Evolutionary conservation across 345 rosid genomes (phyloP), one percentile per base, ranked within the genome.

Genomic region (Eucalyptus polybractea): DNA sequence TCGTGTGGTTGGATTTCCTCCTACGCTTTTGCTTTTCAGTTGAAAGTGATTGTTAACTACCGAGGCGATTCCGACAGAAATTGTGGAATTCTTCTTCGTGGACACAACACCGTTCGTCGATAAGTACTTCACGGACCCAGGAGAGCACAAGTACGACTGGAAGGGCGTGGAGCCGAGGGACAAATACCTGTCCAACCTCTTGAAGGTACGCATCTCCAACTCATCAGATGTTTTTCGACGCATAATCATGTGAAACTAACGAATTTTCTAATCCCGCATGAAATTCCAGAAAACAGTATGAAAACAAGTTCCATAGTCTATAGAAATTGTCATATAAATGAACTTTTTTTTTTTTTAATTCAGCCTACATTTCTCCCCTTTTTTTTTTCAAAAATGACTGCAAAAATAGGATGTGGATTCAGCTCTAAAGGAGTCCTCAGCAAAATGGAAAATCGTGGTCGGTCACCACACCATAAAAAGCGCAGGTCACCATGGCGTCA

Each of bases 391-490:
- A 16, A 50, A 86, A 11, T 40, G 24, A 31, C 37, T 54, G 29
- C 17, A 11, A 53, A 21, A 19, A 58, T n/a, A 93, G 94, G 95
- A 94, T n/a, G 65, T 95, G 53, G 90, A 94, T 22, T 51, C 29
- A 54, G 91, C 93, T 11, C 87, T 97, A 50, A 93, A 89, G 90
- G 89, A 90, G 8, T 88, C 89, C 45, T 2, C 56, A 13, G 89
- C 81, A 6, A 60, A 90, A 87, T 96, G 99, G 99, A 95, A 95
- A 89, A 92, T 96, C 33, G 97, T 95, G n/a, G 95, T 96, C 3
- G 99, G 99, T 6, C 99, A 96, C 81, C 99, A 95, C 87, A 93
- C 98, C 76, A 95, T 96, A 37, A 93, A 89, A 90, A 96, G 97
- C 72, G 96, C 93, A 5, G 97, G 97, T 27, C 91, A 93, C 16